Base-by-base conservation (phyloP, 2,329 filamentous ascomycete genomes). In the Clonostachys solani region DNA sequence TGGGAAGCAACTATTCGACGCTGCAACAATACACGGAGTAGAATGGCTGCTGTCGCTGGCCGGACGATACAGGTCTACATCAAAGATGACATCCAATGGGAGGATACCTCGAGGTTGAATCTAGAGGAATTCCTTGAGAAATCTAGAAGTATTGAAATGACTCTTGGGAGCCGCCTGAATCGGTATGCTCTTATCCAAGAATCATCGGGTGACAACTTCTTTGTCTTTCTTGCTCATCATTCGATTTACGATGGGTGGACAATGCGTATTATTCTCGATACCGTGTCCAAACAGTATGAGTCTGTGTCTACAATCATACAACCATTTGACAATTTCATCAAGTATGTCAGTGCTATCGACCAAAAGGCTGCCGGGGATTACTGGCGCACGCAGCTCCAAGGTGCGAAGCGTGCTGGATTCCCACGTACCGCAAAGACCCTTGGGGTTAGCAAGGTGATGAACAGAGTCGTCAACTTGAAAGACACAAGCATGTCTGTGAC, bases 191-290 rank as follows among this genome's bases (percentile, higher is more conserved):
- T 42, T 6, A 54, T 62, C 10, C 49, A 57, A 5, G 54, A 54
- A 44, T 54, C 56, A 4, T 18, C 38, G 12, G 49, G 50, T 5
- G 12, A 33, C 8, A 35, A 9, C 13, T 56, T 37, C 9, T 56
- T 63, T 12, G 49, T 59, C 5, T 56, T 52, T 45, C 54, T 54
- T 5, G 49, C 51, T 3, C 60, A 63, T 18, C 60, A 62, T 33
- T 50, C 59, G 4, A 35, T 59, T 1, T 59, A 60, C 33, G 60
- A 63, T 38, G 60, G 58, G 5, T 60, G 55, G 55, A 54, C 54
- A 7, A 16, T 50, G 41, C 36, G 33, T 5, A 43, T 56, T 1
- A 44, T 54, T 5, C 23, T 51, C 12, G 36, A 43, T 16, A 37
- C 35, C 2, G 34, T 56, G 13, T 19, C 35, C 8, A 17, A 40